These are phyloP conservation scores for Salix dunnii DNA, from an alignment of 345 rosid genomes.

Conservation along the genomic window DNA sequence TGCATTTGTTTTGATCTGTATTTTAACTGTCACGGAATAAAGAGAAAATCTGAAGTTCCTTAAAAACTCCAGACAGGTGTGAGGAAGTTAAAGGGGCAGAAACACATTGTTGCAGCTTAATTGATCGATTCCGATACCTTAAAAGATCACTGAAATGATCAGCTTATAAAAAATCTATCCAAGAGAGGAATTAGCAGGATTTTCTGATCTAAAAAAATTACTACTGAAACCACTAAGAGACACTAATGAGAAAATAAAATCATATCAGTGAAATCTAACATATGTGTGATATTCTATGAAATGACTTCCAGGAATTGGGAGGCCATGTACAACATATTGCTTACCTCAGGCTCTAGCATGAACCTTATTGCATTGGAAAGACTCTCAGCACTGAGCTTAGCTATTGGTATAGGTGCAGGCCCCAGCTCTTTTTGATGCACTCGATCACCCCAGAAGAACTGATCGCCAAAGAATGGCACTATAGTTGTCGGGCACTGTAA, in stretches of 20 bases:
- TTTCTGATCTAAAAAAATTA: background rate
- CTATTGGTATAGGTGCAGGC: constrained; percentile 79
- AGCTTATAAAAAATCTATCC: background rate
- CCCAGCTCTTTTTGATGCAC: constrained; percentile 68
- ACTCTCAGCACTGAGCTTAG: constrained; percentile 67
- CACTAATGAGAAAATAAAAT: background rate
- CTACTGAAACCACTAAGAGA: background rate
- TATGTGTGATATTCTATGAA: background rate
- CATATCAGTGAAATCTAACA: background rate
- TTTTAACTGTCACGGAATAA: background rate
- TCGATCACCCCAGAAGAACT: constrained; percentile 97
- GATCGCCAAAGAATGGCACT: constrained; percentile 97
- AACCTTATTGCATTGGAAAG: constrained; percentile 72
- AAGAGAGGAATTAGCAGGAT: background rate
- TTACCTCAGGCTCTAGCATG: constrained; percentile 96
- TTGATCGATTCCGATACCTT: background rate
- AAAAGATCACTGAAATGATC: background rate
- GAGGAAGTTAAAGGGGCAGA: background rate
- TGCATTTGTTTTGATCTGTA: background rate
- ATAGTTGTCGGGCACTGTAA: constrained; percentile 92
- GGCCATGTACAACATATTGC: background rate
- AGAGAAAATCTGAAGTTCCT: background rate
- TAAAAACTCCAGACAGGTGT: no score
- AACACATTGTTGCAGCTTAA: background rate
- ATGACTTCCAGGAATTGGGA: background rate